Conservation (phyloP, 768 basidiomycete genomes). For the Lentinula sp. region DNA sequence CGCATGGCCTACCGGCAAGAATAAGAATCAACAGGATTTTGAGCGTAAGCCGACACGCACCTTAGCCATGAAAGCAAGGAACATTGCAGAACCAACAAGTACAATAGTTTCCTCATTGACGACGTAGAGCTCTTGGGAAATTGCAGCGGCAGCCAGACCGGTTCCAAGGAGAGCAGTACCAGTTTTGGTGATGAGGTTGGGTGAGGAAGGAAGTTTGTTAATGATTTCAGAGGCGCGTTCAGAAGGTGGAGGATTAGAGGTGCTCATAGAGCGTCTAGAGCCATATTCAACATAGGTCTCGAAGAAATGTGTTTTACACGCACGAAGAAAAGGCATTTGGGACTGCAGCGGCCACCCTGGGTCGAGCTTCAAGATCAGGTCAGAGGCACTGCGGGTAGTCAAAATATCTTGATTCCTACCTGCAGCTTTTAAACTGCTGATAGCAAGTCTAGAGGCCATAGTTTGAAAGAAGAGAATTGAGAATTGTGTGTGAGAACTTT, state of each 20-base stretch:
- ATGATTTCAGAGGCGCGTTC: conserved; percentile 90
- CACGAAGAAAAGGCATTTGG: conserved; percentile 43
- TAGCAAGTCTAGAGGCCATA: conserved; percentile 71
- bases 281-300: conserved; percentile 1
- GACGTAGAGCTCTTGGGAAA: conserved; percentile 96
- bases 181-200: conserved; percentile 89
- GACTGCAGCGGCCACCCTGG: conserved; percentile 43
- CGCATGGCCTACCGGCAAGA: conserved; percentile 49
- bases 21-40: neutral
- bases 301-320: conserved; percentile 16
- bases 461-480: neutral
- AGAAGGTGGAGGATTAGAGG: conserved; percentile 57
- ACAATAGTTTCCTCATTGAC: conserved; percentile 95
- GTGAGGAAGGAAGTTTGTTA: conserved; percentile 80
- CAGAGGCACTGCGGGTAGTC: neutral
- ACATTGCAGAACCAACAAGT: conserved; percentile 75
- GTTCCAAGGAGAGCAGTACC: conserved; percentile 89
- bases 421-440: conserved; percentile 56
- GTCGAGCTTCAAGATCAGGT: conserved; percentile 37
- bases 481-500: neutral
- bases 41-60: conserved; percentile 30
- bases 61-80: conserved; percentile 79
- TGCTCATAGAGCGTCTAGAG: conserved; percentile 57
- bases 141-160: conserved; percentile 83
- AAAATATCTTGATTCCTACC: conserved; percentile 28